phyloP scores from a whole-genome alignment of 177 flowering plant species.

The Vitis hybrid region DNA sequence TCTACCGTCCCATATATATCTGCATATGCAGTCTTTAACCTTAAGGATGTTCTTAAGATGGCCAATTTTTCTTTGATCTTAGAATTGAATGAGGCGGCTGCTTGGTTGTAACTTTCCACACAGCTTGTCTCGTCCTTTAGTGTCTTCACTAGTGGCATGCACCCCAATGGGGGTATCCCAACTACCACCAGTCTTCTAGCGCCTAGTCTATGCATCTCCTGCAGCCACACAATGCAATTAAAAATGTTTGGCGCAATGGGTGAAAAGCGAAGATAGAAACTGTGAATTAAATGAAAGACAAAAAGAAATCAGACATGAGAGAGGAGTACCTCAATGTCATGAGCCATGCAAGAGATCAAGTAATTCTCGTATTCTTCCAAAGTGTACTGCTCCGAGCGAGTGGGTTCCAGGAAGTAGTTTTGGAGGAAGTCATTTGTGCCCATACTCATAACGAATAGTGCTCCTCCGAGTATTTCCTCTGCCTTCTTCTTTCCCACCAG shows the following conservation, averaged over 20 bases:
- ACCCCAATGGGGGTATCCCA: slow-evolving; percentile 76
- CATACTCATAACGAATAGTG: slow-evolving; percentile 51
- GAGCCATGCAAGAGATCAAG: slow-evolving; percentile 36
- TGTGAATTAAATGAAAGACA: no score
- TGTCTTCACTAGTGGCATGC: slow-evolving; percentile 60
- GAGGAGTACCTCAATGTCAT: slow-evolving; percentile 41
- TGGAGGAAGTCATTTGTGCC: slow-evolving; percentile 79
- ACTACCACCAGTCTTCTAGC: slow-evolving; percentile 51
- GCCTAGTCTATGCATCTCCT: slow-evolving; percentile 53
- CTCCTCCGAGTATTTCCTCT: slow-evolving; percentile 35
- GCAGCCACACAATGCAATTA: slow-evolving; percentile 9
- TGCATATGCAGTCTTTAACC: slow-evolving; percentile 30
- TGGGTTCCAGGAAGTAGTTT: slow-evolving; percentile 54
- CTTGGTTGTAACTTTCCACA: slow-evolving; percentile 36
- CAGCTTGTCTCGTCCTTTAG: slow-evolving; percentile 35
- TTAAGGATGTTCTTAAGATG: slow-evolving; percentile 14
- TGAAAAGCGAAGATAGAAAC: no score
- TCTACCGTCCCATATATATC: slow-evolving; percentile 39
- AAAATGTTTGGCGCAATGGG: no score
- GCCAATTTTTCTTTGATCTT: slow-evolving; percentile 31
- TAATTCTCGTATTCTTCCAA: slow-evolving; percentile 42
- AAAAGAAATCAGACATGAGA: background rate
- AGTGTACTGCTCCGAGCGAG: slow-evolving; percentile 46
- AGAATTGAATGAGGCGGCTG: slow-evolving; percentile 41
- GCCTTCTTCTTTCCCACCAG: slow-evolving; percentile 43